Evolutionary conservation across 2,329 filamentous ascomycete genomes (phyloP), one percentile per base, ranked within the genome.

Genomic region (Diplocarpon mali): DNA sequence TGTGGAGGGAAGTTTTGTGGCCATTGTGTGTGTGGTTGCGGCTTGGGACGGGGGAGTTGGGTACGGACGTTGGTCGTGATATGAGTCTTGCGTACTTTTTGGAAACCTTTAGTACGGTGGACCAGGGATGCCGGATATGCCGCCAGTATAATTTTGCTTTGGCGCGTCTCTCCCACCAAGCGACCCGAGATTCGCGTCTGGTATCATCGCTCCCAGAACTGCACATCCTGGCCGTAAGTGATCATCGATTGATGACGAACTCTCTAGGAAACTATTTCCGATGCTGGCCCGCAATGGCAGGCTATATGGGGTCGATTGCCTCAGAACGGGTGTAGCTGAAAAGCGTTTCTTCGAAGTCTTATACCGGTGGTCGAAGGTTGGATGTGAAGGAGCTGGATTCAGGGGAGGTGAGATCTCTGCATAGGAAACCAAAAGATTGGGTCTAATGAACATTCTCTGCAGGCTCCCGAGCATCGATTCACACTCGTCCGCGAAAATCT

Each of bases 321-420:
- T 35, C 35, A 45, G 35, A 31, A 13, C 32, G 10, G 39, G 27
- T 36, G 30, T 38, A 20, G 27, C 47, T 32, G 51, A 51, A n/a
- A 46, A 43, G n/a, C 44, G 43, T 15, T 59, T 59, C 50, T 58
- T 51, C 40, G 35, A 40, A 5, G 17, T 50, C 6, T 52, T 58
- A 17, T 58, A 44, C 42, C 40, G 47, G 29, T 55, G 50, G 48
- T 52, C 49, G 8, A 42, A n/a, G n/a, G 27, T 38, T 32, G 30
- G 14, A 11, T 50, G 48, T 35, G n/a, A 17, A 17, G 42, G 37
- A 30, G 29, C 14, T 34, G 35, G 40, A 24, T 16, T 16, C 7
- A 40, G 30, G 10, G 34, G 24, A 29, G 39, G 40, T 39, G 28
- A 40, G 39, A 27, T 31, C 3, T 32, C 10, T 4, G 9, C 20